phyloP scores from a whole-genome alignment of 148 eudicot genomes.

The Chenopodium album region DNA sequence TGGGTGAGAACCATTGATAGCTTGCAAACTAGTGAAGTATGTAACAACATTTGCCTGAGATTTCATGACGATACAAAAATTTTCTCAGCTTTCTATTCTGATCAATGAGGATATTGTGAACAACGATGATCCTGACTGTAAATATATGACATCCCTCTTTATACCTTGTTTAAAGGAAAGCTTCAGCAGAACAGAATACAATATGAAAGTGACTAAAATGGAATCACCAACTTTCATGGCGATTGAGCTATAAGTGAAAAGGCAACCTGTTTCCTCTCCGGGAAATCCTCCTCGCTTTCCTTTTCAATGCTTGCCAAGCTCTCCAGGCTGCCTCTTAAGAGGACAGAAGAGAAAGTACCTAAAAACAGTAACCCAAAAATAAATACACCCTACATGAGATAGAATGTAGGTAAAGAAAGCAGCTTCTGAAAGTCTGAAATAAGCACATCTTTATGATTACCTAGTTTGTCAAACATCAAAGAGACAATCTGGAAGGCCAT shows the following conservation, averaged over 20 bases:
- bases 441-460: constrained; percentile 31
- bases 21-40: neutral
- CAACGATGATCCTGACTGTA: too few relatives aligned
- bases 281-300: constrained; percentile 75
- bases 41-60: too few relatives aligned
- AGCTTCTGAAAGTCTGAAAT: neutral
- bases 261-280: constrained; percentile 74
- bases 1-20: neutral
- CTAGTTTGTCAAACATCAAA: constrained; percentile 82
- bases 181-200: neutral
- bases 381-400: too few relatives aligned
- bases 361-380: constrained; percentile 11
- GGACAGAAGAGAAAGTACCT: constrained; percentile 61
- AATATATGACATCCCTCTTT: too few relatives aligned
- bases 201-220: neutral
- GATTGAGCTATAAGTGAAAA: neutral
- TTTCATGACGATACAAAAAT: too few relatives aligned
- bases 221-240: neutral
- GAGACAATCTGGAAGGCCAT: constrained; percentile 79
- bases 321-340: constrained; percentile 58
- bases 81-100: too few relatives aligned
- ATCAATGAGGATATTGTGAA: too few relatives aligned
- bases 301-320: constrained; percentile 79
- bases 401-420: neutral
- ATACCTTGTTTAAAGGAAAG: too few relatives aligned